phyloP scores from a whole-genome alignment of 495 filamentous ascomycete species.

The Emericellopsis terricola region DNA sequence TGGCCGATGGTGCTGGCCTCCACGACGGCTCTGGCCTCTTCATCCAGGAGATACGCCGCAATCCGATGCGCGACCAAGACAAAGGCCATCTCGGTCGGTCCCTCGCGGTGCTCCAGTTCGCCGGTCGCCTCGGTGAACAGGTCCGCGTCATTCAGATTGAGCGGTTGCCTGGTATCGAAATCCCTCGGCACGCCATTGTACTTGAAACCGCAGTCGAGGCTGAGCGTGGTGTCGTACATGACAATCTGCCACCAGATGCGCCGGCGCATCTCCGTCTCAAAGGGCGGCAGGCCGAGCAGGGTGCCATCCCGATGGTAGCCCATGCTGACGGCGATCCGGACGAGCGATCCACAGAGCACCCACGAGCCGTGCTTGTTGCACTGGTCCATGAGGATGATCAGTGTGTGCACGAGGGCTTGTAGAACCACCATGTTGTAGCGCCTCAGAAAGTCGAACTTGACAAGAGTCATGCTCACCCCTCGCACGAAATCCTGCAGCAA shows the following conservation, averaged over 20 bases:
- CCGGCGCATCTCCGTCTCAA: conserved; percentile 52
- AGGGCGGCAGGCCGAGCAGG: conserved; percentile 39
- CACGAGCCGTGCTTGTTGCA: conserved; percentile 32
- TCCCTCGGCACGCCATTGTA: conserved; percentile 30
- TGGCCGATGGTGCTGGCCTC: no score
- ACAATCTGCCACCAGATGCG: conserved; percentile 61
- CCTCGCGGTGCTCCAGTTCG: conserved; percentile 28
- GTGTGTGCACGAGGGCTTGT: conserved; percentile 32
- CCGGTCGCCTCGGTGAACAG: conserved; percentile 37
- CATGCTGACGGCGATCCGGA: conserved; percentile 55
- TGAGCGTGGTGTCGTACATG: conserved; percentile 38
- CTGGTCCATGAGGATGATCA: conserved; percentile 27
- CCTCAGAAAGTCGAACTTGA: conserved; percentile 30
- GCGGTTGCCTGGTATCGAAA: conserved; percentile 30
- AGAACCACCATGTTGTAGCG: conserved; percentile 31
- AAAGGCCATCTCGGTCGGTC: conserved; percentile 52
- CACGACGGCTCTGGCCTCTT: no score
- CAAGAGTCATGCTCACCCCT: no score
- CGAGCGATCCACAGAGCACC: conserved; percentile 35
- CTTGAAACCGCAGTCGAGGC: conserved; percentile 46
- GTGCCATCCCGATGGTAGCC: conserved; percentile 54
- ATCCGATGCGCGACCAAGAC: conserved; percentile 32
- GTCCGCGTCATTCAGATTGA: conserved; percentile 40
- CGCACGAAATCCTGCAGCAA: no score
- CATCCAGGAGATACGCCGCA: no score